Conservation (phyloP, 495 filamentous ascomycete genomes). For the Hypomontagnella submonticulosa region DNA sequence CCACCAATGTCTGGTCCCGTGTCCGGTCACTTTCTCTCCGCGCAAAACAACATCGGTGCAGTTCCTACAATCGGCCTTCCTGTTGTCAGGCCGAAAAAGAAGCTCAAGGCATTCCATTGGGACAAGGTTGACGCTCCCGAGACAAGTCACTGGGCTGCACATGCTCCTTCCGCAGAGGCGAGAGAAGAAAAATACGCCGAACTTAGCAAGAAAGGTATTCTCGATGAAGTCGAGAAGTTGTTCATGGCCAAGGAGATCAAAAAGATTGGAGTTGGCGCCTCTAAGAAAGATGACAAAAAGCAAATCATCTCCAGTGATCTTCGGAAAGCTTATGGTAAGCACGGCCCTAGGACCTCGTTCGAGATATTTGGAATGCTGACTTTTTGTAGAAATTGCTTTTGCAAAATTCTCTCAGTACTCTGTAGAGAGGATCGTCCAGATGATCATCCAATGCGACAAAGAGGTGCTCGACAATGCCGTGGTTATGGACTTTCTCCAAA, state of each 20-base stretch:
- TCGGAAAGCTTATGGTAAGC: conserved; percentile 83
- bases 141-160: conserved; percentile 93
- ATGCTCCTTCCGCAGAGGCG: conserved; percentile 80
- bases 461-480: conserved; percentile 91
- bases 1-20: conserved; percentile 61
- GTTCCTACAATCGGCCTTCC: conserved; percentile 65
- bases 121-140: conserved; percentile 96
- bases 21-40: conserved; percentile 64
- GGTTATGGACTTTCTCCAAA: conserved; percentile 97
- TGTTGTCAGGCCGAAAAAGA: conserved; percentile 93
- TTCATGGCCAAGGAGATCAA: conserved; percentile 98
- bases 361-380: conserved; percentile 21
- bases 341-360: neutral
- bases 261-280: conserved; percentile 73
- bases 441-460: conserved; percentile 94
- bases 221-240: conserved; percentile 96
- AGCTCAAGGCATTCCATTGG: conserved; percentile 99
- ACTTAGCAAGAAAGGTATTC: conserved; percentile 88
- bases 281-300: conserved; percentile 93
- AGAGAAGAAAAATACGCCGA: conserved; percentile 96
- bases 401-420: conserved; percentile 86
- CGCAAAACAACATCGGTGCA: conserved; percentile 52
- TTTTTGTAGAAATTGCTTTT: conserved; percentile 78
- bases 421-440: conserved; percentile 84
- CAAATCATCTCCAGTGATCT: conserved; percentile 94